Percentiles rank a stretch among this genome's conserved stretches.
These are phyloP conservation scores for Suhomyces panamericanus DNA, from an alignment of 1,139 yeast species.

Conservation along the genomic window DNA sequence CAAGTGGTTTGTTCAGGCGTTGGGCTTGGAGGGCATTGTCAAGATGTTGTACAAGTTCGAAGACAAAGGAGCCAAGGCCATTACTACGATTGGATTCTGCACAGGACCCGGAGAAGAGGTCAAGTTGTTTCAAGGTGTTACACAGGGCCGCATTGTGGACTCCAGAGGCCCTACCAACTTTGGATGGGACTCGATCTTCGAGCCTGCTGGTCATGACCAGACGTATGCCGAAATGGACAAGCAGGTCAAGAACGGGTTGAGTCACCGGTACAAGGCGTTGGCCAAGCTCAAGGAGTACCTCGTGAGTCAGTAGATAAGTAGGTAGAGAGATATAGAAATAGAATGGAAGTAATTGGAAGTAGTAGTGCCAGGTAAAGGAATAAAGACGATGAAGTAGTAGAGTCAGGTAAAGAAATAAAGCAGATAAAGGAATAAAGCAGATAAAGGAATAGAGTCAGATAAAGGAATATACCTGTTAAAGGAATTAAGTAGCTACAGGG, in stretches of 20 bases:
- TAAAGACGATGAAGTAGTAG: too few relatives aligned
- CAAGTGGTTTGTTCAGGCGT: constrained; percentile 80
- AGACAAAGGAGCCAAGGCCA: constrained; percentile 82
- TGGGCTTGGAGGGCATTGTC: constrained; percentile 74
- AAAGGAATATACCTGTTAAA: too few relatives aligned
- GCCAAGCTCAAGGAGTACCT: constrained; percentile 66
- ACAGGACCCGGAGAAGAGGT: constrained; percentile 77
- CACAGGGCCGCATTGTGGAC: constrained; percentile 75
- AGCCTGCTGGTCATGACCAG: constrained; percentile 66
- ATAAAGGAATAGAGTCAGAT: too few relatives aligned
- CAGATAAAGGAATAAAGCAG: too few relatives aligned
- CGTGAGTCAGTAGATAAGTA: constrained; percentile 19
- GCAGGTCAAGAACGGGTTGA: constrained; percentile 69
- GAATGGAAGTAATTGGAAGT: too few relatives aligned
- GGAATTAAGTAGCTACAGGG: too few relatives aligned
- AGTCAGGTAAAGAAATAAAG: too few relatives aligned
- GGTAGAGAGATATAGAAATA: too few relatives aligned
- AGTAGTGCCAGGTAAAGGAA: too few relatives aligned
- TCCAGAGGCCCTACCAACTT: constrained; percentile 78
- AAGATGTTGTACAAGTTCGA: constrained; percentile 78
- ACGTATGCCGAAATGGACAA: constrained; percentile 95
- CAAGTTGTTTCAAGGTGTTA: constrained; percentile 78
- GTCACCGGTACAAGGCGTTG: constrained; percentile 86
- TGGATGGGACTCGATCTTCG: constrained; percentile 94
- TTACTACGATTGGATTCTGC: constrained; percentile 91